Percentiles rank a stretch among this genome's conserved stretches.
Conservation (phyloP, 352 stramenopile species). For the Phytophthora colocasiae region DNA sequence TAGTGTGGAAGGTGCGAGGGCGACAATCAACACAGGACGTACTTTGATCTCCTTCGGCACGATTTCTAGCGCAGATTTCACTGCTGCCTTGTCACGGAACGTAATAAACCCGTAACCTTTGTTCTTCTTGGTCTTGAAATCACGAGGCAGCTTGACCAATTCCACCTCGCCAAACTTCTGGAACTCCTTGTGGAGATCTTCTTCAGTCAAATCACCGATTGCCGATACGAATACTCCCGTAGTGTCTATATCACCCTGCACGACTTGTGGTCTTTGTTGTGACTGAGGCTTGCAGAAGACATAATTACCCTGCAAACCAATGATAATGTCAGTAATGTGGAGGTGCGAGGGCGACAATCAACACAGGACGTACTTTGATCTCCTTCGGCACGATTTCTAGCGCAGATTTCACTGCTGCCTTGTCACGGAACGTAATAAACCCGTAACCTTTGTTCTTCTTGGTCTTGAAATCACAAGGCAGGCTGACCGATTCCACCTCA, state of each 20-base stretch:
- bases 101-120: slow-evolving; percentile 81
- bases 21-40: slow-evolving; percentile 22
- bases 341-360: not conserved
- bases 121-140: slow-evolving; percentile 65
- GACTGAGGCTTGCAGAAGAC: too few relatives aligned
- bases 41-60: slow-evolving; percentile 76
- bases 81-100: slow-evolving; percentile 55
- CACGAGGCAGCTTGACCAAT: slow-evolving; percentile 48
- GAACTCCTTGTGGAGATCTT: slow-evolving; percentile 65
- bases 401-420: slow-evolving; percentile 46
- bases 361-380: slow-evolving; percentile 63
- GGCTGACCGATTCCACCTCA: slow-evolving; percentile 55
- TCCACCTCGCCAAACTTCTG: slow-evolving; percentile 72
- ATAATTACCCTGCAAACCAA: not conserved
- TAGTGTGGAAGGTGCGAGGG: not conserved
- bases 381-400: slow-evolving; percentile 69
- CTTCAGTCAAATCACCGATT: slow-evolving; percentile 60
- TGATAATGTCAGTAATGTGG: not conserved
- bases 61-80: slow-evolving; percentile 58
- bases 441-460: slow-evolving; percentile 76
- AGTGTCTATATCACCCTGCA: slow-evolving; percentile 16
- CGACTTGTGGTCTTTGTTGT: not conserved
- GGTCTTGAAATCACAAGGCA: slow-evolving; percentile 59
- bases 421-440: slow-evolving; percentile 71
- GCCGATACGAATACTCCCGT: slow-evolving; percentile 69